Conservation (phyloP, 305 asterid genomes). For the Plantago lanceolata region DNA sequence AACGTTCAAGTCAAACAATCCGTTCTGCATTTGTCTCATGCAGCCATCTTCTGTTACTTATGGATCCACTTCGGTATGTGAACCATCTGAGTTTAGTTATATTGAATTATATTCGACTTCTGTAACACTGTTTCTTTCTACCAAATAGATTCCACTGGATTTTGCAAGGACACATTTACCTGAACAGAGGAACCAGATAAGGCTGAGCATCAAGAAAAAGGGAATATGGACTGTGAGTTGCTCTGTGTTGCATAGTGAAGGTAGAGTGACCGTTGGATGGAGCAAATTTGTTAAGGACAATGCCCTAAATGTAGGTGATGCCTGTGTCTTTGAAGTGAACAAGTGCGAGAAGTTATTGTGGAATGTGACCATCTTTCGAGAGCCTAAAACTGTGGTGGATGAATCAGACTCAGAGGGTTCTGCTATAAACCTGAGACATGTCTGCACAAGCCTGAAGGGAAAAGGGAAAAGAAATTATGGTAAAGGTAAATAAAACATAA, state of each 20-base stretch:
- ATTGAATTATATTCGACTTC: neutral
- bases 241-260: neutral
- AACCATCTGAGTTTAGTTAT: neutral
- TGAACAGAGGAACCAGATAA: neutral
- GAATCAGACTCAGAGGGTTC: slow-evolving; percentile 12
- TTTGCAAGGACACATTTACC: slow-evolving; percentile 12
- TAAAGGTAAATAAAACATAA: neutral
- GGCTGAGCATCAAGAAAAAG: neutral
- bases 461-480: neutral
- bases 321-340: slow-evolving; percentile 26
- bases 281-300: slow-evolving; percentile 26
- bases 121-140: too few relatives aligned
- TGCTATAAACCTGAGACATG: slow-evolving; percentile 10
- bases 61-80: slow-evolving; percentile 19
- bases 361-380: slow-evolving; percentile 22
- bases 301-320: slow-evolving; percentile 26
- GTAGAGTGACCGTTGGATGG: slow-evolving; percentile 10
- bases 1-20: slow-evolving; percentile 23
- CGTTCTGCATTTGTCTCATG: slow-evolving; percentile 24
- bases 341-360: slow-evolving; percentile 5
- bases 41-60: slow-evolving; percentile 17
- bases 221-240: slow-evolving; percentile 17
- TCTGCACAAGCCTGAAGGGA: neutral
- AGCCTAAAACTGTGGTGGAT: neutral
- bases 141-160: slow-evolving; percentile 14